Evolutionary conservation across 2,329 filamentous ascomycete genomes (phyloP).

Genomic region (Clonostachys chloroleuca): DNA sequence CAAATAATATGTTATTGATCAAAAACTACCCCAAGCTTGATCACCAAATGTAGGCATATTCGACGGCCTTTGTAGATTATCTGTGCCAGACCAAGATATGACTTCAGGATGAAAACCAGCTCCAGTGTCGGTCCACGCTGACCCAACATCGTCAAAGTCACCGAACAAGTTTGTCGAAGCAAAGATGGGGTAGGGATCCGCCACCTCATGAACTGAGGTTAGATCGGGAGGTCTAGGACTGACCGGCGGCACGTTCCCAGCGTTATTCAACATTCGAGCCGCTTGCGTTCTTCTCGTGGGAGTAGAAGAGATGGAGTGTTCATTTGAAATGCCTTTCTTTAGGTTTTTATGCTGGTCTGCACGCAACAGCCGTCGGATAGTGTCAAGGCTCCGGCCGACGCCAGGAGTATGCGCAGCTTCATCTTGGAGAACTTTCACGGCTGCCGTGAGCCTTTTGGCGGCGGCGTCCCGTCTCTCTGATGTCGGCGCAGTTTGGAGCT

Average conservation of each 20-base stretch:
- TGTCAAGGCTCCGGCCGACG: conserved; percentile 7
- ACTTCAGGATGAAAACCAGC: conserved; percentile 8
- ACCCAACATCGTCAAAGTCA: neutral
- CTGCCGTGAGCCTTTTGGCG: conserved; percentile 1
- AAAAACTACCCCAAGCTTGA: too few relatives aligned
- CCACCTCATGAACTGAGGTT: too few relatives aligned
- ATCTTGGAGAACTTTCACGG: conserved; percentile 4
- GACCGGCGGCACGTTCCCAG: too few relatives aligned
- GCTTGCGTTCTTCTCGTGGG: too few relatives aligned
- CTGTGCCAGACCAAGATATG: conserved; percentile 1
- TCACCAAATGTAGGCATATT: too few relatives aligned
- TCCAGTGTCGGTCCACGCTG: conserved; percentile 4
- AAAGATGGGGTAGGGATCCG: too few relatives aligned
- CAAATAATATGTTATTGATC: too few relatives aligned
- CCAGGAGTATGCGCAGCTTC: conserved; percentile 7
- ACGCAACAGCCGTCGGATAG: conserved; percentile 1
- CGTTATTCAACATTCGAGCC: too few relatives aligned
- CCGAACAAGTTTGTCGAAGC: too few relatives aligned
- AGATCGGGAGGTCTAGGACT: too few relatives aligned
- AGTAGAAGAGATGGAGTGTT: too few relatives aligned
- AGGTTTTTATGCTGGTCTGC: neutral
- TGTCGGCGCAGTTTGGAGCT: conserved; percentile 1
- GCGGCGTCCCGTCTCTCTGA: neutral
- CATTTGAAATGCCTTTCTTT: too few relatives aligned
- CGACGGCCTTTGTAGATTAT: neutral